These are phyloP conservation scores for Trichoderma simmonsii DNA, from an alignment of 2,329 filamentous ascomycete genomes.

Conservation along the genomic window DNA sequence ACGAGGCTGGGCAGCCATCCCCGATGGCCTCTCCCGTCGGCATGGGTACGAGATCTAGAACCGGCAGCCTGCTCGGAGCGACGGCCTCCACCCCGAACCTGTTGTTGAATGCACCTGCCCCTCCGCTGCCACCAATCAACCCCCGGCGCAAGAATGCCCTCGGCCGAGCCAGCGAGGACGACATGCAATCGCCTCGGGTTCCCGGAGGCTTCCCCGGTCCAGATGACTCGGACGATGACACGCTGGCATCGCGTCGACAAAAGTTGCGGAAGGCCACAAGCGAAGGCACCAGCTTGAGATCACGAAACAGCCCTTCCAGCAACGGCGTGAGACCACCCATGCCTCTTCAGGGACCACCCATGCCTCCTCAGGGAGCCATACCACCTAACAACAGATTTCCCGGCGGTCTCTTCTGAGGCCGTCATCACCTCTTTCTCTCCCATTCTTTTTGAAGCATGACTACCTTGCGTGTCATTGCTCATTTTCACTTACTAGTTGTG, in stretches of 20 bases:
- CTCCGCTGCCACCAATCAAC: conserved; percentile 58
- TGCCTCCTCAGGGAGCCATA: conserved; percentile 28
- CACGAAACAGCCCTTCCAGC: conserved; percentile 28
- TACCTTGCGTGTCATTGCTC: not conserved
- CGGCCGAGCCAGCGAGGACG: conserved; percentile 36
- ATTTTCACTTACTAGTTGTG: not conserved
- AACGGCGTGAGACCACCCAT: conserved; percentile 29
- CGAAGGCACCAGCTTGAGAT: conserved; percentile 38
- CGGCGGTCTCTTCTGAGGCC: conserved; percentile 46
- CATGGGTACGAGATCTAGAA: conserved; percentile 32
- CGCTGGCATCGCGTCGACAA: conserved; percentile 34
- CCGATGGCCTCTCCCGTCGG: conserved; percentile 10
- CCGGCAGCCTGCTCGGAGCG: conserved; percentile 34
- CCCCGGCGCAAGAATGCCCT: conserved; percentile 49
- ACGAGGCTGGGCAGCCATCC: conserved; percentile 16
- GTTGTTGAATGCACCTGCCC: conserved; percentile 35
- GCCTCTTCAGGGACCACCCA: conserved; percentile 28
- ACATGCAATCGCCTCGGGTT: conserved; percentile 24
- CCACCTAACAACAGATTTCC: conserved; percentile 34
- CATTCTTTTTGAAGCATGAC: not conserved
- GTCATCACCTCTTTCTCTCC: not conserved
- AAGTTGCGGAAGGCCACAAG: conserved; percentile 43
- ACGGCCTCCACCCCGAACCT: conserved; percentile 38
- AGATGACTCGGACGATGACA: conserved; percentile 38
- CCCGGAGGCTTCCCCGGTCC: conserved; percentile 21